Conservation (phyloP, 371 early-diverging fungal genomes). For the Fennellomyces sp. region DNA sequence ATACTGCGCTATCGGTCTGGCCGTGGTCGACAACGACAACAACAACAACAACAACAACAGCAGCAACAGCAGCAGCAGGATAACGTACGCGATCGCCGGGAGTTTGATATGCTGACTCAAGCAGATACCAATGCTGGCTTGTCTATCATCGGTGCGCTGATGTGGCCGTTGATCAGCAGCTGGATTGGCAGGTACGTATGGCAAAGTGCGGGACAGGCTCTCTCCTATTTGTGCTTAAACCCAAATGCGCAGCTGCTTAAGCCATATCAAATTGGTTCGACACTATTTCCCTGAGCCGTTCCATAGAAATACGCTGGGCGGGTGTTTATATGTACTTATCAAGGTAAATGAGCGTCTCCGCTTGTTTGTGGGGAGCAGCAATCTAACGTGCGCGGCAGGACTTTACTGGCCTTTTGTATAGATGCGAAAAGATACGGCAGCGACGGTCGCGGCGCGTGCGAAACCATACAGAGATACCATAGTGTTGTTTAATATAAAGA, state of each 20-base stretch:
- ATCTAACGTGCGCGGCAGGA: conserved; percentile 18
- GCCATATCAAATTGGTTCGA: conserved; percentile 45
- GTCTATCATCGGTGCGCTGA: conserved; percentile 54
- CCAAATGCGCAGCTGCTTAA: conserved; percentile 39
- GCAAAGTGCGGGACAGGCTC: no score
- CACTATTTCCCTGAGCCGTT: conserved; percentile 58
- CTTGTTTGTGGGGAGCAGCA: background rate
- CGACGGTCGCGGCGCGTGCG: conserved; percentile 39
- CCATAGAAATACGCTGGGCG: conserved; percentile 62
- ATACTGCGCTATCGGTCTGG: conserved; percentile 21
- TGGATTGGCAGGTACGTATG: conserved; percentile 47
- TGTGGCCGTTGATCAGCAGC: conserved; percentile 52
- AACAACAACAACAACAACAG: background rate
- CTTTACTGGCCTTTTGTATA: conserved; percentile 40
- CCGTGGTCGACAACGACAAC: background rate
- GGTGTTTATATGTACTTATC: conserved; percentile 60
- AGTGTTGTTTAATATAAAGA: background rate
- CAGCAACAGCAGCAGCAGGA: background rate
- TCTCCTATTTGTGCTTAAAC: no score
- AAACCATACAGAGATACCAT: conserved; percentile 24
- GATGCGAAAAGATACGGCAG: conserved; percentile 42
- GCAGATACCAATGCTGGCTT: conserved; percentile 30
- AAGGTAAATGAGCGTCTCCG: conserved; percentile 32
- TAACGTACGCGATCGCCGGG: background rate
- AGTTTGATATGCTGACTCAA: conserved; percentile 4